Conservation (phyloP, 192 early-diverging fungal genomes). For the Kappamyces sp. region DNA sequence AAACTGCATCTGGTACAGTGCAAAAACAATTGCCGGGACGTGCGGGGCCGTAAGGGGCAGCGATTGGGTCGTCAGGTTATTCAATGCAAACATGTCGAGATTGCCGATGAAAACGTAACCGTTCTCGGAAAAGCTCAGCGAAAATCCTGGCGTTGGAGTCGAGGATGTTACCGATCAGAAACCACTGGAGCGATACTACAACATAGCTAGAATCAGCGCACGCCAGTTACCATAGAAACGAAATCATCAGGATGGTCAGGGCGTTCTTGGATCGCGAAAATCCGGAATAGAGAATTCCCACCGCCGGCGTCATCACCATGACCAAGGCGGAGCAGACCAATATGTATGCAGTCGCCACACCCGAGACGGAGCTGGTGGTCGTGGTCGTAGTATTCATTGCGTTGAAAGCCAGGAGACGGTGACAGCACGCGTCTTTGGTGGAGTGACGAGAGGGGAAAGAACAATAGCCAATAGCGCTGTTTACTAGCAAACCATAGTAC, state of each 20-base stretch:
- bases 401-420: too few species aligned
- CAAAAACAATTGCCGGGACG: slow-evolving; percentile 73
- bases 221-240: slow-evolving; percentile 37
- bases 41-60: slow-evolving; percentile 46
- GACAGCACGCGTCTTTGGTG: too few species aligned
- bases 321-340: slow-evolving; percentile 70
- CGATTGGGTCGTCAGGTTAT: slow-evolving; percentile 48
- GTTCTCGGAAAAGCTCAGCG: slow-evolving; percentile 74
- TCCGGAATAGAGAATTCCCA: slow-evolving; percentile 95
- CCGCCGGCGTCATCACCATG: slow-evolving; percentile 91
- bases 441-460: too few species aligned
- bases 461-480: neutral
- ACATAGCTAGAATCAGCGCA: neutral
- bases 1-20: slow-evolving; percentile 88
- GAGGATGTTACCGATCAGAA: slow-evolving; percentile 81
- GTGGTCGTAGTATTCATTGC: too few species aligned
- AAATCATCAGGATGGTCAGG: slow-evolving; percentile 81
- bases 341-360: slow-evolving; percentile 36
- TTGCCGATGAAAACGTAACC: slow-evolving; percentile 75
- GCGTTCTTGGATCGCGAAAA: slow-evolving; percentile 90
- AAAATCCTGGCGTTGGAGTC: slow-evolving; percentile 71
- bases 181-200: slow-evolving; percentile 88
- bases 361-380: too few species aligned
- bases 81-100: slow-evolving; percentile 67
- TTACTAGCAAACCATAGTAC: slow-evolving; percentile 74